Conservation (phyloP, 306 rosid species). For the Malus sylvestris region DNA sequence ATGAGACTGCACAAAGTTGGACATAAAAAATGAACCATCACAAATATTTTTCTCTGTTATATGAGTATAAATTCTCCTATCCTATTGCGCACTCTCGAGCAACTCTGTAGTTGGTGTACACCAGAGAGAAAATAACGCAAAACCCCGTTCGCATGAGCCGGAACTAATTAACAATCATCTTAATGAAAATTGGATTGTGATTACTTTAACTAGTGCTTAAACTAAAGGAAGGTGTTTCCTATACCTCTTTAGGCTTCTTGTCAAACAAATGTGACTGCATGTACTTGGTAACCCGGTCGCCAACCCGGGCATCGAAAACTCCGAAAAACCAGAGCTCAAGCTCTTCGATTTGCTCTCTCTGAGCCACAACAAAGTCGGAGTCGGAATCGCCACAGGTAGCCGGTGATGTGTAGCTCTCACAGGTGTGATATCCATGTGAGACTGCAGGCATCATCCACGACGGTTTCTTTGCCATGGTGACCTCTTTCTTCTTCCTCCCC, state of each 20-base stretch:
- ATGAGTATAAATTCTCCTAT: background rate
- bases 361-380: conserved; percentile 57
- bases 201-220: background rate
- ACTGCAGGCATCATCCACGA: conserved; percentile 84
- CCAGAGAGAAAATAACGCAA: background rate
- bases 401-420: conserved; percentile 14
- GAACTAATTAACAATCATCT: background rate
- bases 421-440: conserved; percentile 58
- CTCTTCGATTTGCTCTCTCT: conserved; percentile 58
- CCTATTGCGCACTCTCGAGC: background rate
- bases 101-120: background rate
- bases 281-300: conserved; percentile 53
- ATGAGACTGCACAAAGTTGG: conserved; percentile 23
- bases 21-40: background rate
- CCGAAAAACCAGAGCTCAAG: conserved; percentile 73
- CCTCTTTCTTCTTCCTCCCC: conserved; percentile 26
- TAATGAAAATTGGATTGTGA: background rate
- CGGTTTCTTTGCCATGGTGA: conserved; percentile 18
- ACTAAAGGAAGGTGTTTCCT: background rate
- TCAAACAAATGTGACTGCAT: conserved; percentile 66
- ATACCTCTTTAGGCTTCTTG: conserved; percentile 57
- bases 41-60: background rate
- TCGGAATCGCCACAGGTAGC: conserved; percentile 31
- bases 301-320: conserved; percentile 53
- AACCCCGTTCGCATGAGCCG: background rate